Evolutionary conservation across 495 filamentous ascomycete genomes (phyloP).

Genomic region (Neurospora sp.): DNA sequence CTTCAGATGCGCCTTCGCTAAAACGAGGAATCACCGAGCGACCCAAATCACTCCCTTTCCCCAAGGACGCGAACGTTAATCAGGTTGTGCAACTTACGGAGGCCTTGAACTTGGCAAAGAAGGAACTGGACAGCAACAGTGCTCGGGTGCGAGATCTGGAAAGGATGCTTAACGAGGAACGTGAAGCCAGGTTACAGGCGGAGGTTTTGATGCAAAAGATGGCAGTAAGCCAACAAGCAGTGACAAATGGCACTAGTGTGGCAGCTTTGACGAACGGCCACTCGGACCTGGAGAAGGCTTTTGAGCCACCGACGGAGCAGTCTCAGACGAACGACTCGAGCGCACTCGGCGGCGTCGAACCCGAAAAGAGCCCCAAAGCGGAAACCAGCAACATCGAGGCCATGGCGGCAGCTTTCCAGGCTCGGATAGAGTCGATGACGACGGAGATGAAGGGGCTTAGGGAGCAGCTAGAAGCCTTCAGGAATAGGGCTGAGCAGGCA

Average conservation of each 20-base stretch:
- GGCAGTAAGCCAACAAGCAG: constrained; percentile 39
- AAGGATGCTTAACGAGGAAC: constrained; percentile 64
- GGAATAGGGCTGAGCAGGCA: constrained; percentile 65
- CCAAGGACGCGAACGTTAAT: constrained; percentile 51
- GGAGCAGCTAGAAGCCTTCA: constrained; percentile 67
- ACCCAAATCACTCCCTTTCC: constrained; percentile 44
- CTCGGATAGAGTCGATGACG: constrained; percentile 67
- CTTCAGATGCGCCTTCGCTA: constrained; percentile 46
- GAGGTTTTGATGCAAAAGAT: constrained; percentile 69
- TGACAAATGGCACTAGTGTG: constrained; percentile 24
- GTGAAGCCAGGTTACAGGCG: constrained; percentile 67
- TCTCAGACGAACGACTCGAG: constrained; percentile 14
- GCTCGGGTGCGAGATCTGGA: constrained; percentile 74
- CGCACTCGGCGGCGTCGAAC: not conserved
- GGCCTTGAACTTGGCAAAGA: constrained; percentile 65
- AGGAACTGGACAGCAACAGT: constrained; percentile 71
- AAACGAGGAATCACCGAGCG: constrained; percentile 69
- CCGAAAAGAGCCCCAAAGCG: constrained; percentile 22
- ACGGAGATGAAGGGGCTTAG: constrained; percentile 76
- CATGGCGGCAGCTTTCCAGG: constrained; percentile 49
- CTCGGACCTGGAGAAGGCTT: constrained; percentile 26
- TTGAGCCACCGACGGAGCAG: constrained; percentile 29
- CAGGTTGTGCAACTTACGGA: constrained; percentile 76
- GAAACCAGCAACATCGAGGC: constrained; percentile 33
- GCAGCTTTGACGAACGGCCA: constrained; percentile 20